Conservation (phyloP, 352 stramenopile species). For the Phytophthora brassicae region DNA sequence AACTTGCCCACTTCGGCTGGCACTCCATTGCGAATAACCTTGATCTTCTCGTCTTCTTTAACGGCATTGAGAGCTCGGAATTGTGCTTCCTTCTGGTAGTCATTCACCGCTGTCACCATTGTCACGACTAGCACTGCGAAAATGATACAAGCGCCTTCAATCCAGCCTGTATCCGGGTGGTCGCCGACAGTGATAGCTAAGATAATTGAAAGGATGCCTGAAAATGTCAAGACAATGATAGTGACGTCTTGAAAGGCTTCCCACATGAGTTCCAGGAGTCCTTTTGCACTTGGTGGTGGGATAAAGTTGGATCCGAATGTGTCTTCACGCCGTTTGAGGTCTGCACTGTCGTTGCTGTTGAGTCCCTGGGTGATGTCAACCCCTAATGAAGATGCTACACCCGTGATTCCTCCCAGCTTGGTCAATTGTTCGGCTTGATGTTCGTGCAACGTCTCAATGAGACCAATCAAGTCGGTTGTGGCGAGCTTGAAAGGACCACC, state of each 20-base stretch:
- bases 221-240: conserved; percentile 64
- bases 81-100: conserved; percentile 92
- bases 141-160: conserved; percentile 92
- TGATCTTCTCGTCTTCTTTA: conserved; percentile 86
- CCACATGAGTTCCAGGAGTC: conserved; percentile 82
- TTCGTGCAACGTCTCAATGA: conserved; percentile 74
- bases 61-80: conserved; percentile 86
- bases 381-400: conserved; percentile 45
- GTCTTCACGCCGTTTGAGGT: conserved; percentile 55
- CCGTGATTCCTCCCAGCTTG: conserved; percentile 55
- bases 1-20: conserved; percentile 71
- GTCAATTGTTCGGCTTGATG: conserved; percentile 54
- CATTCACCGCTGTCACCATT: conserved; percentile 89
- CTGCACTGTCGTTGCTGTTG: conserved; percentile 44
- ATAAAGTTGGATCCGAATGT: conserved; percentile 76
- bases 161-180: conserved; percentile 73
- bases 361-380: conserved; percentile 55
- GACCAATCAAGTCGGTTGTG: conserved; percentile 57
- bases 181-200: conserved; percentile 55
- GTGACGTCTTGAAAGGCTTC: conserved; percentile 87
- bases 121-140: conserved; percentile 90
- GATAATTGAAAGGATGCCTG: conserved; percentile 59
- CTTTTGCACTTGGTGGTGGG: conserved; percentile 46
- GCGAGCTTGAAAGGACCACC: conserved; percentile 47
- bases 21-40: conserved; percentile 74